These are phyloP conservation scores for Castanea sativa DNA, from an alignment of 306 rosid species.

Conservation along the genomic window DNA sequence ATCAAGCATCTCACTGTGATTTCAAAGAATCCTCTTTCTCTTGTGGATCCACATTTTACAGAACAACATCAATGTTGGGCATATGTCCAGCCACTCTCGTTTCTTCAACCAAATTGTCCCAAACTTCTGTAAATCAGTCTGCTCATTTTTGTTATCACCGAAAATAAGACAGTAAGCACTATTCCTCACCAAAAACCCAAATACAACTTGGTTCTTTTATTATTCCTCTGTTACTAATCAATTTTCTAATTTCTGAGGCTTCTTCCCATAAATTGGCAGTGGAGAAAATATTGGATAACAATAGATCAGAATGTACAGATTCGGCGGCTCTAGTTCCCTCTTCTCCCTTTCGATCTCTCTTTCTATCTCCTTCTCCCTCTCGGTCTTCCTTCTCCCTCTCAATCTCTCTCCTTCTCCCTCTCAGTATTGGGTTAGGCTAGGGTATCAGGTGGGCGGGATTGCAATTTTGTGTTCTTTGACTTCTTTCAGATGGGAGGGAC, in stretches of 20 bases:
- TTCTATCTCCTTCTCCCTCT: no score
- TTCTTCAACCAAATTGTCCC: constrained; percentile 46
- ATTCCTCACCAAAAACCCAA: constrained; percentile 56
- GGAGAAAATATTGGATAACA: constrained; percentile 43
- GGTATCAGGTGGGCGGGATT: no score
- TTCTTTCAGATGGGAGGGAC: no score
- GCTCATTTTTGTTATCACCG: constrained; percentile 45
- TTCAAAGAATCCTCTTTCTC: constrained; percentile 50
- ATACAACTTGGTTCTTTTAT: constrained; percentile 55
- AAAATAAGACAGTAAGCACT: constrained; percentile 47
- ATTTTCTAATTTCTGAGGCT: constrained; percentile 48
- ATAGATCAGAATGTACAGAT: background rate
- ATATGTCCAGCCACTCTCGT: constrained; percentile 45
- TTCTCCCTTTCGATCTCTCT: no score
- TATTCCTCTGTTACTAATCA: constrained; percentile 53
- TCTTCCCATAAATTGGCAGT: constrained; percentile 55
- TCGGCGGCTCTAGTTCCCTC: no score
- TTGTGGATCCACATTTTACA: constrained; percentile 57
- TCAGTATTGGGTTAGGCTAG: no score
- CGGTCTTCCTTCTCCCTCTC: no score
- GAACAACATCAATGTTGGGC: constrained; percentile 53
- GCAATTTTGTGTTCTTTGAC: no score
- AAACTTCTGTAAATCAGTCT: constrained; percentile 19
- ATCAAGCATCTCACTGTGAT: constrained; percentile 55
- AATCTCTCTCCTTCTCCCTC: no score